These are phyloP conservation scores for Pinus taeda DNA, from an alignment of 75 land plant species.

Conservation along the genomic window DNA sequence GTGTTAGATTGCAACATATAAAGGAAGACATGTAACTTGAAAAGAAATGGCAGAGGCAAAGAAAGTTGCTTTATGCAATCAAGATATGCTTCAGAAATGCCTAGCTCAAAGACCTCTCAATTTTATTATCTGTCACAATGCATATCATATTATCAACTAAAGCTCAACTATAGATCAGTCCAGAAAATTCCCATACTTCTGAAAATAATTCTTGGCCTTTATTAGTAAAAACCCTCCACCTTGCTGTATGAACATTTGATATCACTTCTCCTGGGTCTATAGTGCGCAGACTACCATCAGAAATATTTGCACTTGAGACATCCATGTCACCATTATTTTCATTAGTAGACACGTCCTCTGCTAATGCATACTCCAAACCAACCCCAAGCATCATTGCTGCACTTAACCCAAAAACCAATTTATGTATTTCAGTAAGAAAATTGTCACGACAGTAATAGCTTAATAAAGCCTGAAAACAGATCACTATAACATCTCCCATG, in stretches of 20 bases:
- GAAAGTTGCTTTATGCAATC: background rate
- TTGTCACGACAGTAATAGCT: too few species aligned
- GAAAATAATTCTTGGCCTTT: constrained; percentile 64
- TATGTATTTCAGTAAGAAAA: too few species aligned
- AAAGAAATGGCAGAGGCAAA: background rate
- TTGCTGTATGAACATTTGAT: constrained; percentile 78
- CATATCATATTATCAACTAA: background rate
- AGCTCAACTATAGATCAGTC: background rate
- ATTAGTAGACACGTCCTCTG: background rate
- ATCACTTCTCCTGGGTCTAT: constrained; percentile 32
- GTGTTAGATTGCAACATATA: background rate
- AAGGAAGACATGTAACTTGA: background rate
- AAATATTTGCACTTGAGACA: background rate
- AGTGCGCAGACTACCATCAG: background rate
- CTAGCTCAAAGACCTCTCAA: background rate
- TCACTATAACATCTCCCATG: too few species aligned
- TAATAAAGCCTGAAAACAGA: too few species aligned
- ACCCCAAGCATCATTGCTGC: background rate
- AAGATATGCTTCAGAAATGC: constrained; percentile 1
- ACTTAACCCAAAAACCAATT: background rate
- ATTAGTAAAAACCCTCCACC: constrained; percentile 88
- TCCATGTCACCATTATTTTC: too few species aligned
- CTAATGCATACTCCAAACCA: background rate
- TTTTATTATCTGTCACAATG: background rate
- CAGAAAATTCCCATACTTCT: constrained; percentile 37